These are phyloP conservation scores for Jackrogersella multiformis DNA, from an alignment of 495 filamentous ascomycete species.

Conservation along the genomic window DNA sequence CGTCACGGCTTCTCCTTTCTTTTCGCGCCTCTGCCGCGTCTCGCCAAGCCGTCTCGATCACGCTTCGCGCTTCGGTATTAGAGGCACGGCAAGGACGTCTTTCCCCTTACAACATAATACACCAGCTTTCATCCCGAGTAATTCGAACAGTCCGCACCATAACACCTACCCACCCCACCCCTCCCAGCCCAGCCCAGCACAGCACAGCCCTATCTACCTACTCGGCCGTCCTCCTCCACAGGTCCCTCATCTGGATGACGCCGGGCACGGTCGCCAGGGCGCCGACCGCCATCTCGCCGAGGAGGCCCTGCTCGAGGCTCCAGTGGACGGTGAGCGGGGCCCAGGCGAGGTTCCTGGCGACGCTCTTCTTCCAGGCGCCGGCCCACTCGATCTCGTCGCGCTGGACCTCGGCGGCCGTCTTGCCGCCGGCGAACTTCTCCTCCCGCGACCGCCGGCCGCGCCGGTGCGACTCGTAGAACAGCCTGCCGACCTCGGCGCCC, in stretches of 20 bases:
- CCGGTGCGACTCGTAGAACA: conserved; percentile 58
- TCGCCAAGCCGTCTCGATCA: neutral
- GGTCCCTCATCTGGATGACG: conserved; percentile 70
- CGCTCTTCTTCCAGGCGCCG: conserved; percentile 55
- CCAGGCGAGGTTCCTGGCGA: conserved; percentile 63
- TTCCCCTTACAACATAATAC: neutral
- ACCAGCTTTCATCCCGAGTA: no score
- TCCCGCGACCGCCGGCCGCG: conserved; percentile 38
- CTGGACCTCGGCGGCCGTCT: conserved; percentile 47
- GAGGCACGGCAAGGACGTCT: neutral
- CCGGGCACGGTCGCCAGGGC: conserved; percentile 72
- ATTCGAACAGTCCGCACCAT: neutral
- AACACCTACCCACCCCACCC: neutral
- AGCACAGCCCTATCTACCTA: no score
- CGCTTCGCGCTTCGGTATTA: neutral
- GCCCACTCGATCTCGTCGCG: conserved; percentile 56
- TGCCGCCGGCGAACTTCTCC: conserved; percentile 50
- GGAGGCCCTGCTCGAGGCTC: conserved; percentile 74
- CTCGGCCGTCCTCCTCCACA: conserved; percentile 63
- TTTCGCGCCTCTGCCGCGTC: neutral
- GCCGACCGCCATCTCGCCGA: conserved; percentile 68
- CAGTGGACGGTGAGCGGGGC: conserved; percentile 77
- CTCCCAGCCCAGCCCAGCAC: no score
- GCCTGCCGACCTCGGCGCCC: conserved; percentile 73
- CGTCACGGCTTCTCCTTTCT: neutral